phyloP scores from a whole-genome alignment of 208 protist genomes.

The Porcisia hertigi region DNA sequence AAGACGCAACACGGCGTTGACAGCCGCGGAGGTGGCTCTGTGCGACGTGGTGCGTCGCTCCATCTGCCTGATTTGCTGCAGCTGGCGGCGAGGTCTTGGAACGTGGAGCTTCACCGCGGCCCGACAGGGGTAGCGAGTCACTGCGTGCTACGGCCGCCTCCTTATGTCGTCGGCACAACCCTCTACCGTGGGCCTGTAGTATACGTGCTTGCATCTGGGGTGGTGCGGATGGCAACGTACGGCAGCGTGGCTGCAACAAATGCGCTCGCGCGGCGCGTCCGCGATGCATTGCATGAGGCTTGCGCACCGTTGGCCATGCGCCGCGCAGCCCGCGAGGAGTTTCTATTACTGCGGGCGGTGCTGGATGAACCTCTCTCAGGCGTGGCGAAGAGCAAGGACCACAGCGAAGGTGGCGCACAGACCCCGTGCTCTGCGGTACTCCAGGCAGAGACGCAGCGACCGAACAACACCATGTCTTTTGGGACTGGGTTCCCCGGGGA shows the following conservation, averaged over 20 bases:
- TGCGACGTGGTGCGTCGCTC: neutral
- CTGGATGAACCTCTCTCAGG: neutral
- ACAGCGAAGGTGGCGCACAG: neutral
- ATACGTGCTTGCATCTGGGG: slow-evolving; percentile 20
- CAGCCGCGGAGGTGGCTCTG: neutral
- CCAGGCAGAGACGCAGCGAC: neutral
- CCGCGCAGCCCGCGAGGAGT: slow-evolving; percentile 19
- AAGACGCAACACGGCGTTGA: neutral
- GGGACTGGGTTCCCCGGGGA: neutral
- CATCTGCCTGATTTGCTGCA: neutral
- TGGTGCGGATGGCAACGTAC: slow-evolving; percentile 26
- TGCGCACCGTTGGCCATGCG: neutral
- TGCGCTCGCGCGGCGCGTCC: slow-evolving; percentile 11
- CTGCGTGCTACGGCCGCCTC: slow-evolving; percentile 24
- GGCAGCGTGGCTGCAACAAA: slow-evolving; percentile 17
- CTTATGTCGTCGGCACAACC: slow-evolving; percentile 5
- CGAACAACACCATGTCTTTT: neutral
- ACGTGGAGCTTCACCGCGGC: slow-evolving; percentile 27
- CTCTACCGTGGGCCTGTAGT: slow-evolving; percentile 8
- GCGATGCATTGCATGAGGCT: slow-evolving; percentile 7
- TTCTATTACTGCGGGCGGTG: slow-evolving; percentile 15
- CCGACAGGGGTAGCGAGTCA: slow-evolving; percentile 2
- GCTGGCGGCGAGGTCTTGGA: slow-evolving; percentile 25
- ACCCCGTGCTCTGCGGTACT: neutral
- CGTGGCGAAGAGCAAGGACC: neutral